Conservation (phyloP, 441 rosid species). For the Erodium trifolium region DNA sequence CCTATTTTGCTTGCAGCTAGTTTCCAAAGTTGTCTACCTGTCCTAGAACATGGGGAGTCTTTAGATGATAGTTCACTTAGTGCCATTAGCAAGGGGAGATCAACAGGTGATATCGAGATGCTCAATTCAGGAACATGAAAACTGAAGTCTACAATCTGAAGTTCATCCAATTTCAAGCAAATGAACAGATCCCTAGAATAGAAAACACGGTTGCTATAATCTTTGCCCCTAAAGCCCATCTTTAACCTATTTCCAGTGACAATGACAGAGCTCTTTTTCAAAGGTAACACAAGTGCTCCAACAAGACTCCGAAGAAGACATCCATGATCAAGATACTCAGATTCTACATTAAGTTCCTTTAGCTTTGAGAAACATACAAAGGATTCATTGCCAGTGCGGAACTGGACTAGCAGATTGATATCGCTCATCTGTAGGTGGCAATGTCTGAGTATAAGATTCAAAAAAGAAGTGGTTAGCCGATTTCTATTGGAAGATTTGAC, state of each 20-base stretch:
- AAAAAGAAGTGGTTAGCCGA: constrained; percentile 40
- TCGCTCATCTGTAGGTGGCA: constrained; percentile 41
- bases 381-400: constrained; percentile 38
- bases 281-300: constrained; percentile 42
- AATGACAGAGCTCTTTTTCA: constrained; percentile 39
- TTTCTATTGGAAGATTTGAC: constrained; percentile 30
- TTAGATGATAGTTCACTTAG: constrained; percentile 37
- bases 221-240: constrained; percentile 49
- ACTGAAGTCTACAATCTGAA: constrained; percentile 40
- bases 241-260: constrained; percentile 43
- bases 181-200: constrained; percentile 31
- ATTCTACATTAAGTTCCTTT: constrained; percentile 49
- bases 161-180: constrained; percentile 38
- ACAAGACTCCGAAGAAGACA: constrained; percentile 50
- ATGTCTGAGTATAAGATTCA: constrained; percentile 58
- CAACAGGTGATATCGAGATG: constrained; percentile 47
- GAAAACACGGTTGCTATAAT: constrained; percentile 28
- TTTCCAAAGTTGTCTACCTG: constrained; percentile 75
- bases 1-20: constrained; percentile 63
- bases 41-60: constrained; percentile 38
- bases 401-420: constrained; percentile 40
- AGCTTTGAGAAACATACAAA: constrained; percentile 38
- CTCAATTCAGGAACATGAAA: constrained; percentile 45
- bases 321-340: constrained; percentile 39
- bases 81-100: constrained; percentile 43